phyloP scores from a whole-genome alignment of 192 early-diverging fungal species.

The Geranomyces michiganensis region DNA sequence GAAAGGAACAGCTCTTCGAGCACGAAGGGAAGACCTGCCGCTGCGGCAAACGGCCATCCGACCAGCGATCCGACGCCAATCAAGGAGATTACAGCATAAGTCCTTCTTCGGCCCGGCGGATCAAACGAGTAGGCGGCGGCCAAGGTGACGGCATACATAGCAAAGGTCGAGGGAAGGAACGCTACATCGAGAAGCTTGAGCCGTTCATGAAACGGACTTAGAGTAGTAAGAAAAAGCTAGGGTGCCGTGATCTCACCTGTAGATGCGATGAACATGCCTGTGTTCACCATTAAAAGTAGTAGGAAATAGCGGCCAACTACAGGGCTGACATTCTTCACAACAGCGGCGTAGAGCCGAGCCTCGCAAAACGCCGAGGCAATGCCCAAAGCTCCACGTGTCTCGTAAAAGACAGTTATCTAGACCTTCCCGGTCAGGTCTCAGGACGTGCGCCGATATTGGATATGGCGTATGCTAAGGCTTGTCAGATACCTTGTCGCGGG shows the following conservation, averaged over 20 bases:
- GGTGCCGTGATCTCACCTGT: slow-evolving; percentile 53
- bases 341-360: slow-evolving; percentile 66
- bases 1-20: slow-evolving; percentile 68
- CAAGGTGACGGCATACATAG: slow-evolving; percentile 83
- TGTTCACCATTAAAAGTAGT: slow-evolving; percentile 64
- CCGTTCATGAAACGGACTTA: background rate
- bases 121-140: slow-evolving; percentile 71
- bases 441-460: slow-evolving; percentile 1
- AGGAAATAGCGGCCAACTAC: slow-evolving; percentile 69
- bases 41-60: slow-evolving; percentile 87
- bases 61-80: slow-evolving; percentile 66
- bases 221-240: no score
- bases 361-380: slow-evolving; percentile 70
- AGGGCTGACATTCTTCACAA: slow-evolving; percentile 64
- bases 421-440: background rate
- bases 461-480: background rate
- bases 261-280: slow-evolving; percentile 87
- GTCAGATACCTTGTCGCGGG: slow-evolving; percentile 24
- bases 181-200: slow-evolving; percentile 44
- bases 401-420: slow-evolving; percentile 62
- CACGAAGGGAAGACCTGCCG: slow-evolving; percentile 74
- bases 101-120: slow-evolving; percentile 55
- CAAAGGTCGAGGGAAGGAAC: slow-evolving; percentile 87
- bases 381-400: slow-evolving; percentile 65
- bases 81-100: slow-evolving; percentile 60